Percentiles rank a stretch among this genome's conserved stretches.
These are phyloP conservation scores for Yamadazyma insecticola DNA, from an alignment of 805 yeast species.

Conservation along the genomic window DNA sequence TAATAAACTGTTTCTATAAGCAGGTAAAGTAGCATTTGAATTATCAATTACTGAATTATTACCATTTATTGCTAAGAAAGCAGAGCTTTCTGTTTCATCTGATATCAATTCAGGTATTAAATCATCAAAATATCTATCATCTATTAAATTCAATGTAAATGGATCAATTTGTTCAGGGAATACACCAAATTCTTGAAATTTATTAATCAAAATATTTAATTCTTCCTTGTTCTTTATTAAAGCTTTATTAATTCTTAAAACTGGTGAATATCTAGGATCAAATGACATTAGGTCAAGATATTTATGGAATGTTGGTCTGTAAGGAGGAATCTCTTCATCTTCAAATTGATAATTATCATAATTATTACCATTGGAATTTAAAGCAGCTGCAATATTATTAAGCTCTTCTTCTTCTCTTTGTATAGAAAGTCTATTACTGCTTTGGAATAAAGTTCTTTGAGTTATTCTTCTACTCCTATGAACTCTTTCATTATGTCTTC, in stretches of 20 bases:
- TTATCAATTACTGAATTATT: neutral
- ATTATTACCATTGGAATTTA: neutral
- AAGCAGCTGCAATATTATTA: neutral
- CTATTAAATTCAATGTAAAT: conserved; percentile 19
- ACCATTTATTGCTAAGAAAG: neutral
- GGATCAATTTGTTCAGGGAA: conserved; percentile 18
- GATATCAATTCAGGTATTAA: conserved; percentile 15
- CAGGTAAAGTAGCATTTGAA: neutral
- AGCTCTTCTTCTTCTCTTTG: conserved; percentile 2
- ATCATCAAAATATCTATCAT: conserved; percentile 20
- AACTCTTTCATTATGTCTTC: conserved; percentile 2
- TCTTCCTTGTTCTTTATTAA: conserved; percentile 12
- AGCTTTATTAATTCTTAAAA: conserved; percentile 18
- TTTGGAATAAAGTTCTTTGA: neutral
- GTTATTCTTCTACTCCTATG: neutral
- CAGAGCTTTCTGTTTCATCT: conserved; percentile 1
- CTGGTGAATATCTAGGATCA: conserved; percentile 23
- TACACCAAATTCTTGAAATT: conserved; percentile 15
- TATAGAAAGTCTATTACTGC: neutral
- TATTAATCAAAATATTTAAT: conserved; percentile 10
- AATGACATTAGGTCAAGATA: conserved; percentile 21
- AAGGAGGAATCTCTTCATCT: conserved; percentile 20
- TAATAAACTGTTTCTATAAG: conserved; percentile 1
- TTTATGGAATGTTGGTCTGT: conserved; percentile 19
- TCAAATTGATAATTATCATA: conserved; percentile 4